phyloP scores from a whole-genome alignment of 2,329 filamentous ascomycete genomes.

The Arachnopeziza araneosa region DNA sequence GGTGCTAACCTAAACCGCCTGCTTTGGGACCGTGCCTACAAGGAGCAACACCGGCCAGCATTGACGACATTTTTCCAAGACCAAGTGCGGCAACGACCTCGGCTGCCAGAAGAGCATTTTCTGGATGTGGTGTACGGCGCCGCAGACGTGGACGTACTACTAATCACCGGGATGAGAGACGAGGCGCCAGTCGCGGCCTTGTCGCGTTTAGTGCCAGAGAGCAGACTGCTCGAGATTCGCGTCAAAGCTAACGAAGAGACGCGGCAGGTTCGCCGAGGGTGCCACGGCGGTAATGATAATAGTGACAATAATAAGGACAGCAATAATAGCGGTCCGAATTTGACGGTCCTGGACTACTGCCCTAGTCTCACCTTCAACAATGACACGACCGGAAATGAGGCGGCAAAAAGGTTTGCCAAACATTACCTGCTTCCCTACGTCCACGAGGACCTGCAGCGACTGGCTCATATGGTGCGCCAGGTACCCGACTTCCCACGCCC shows the following conservation, averaged over 20 bases:
- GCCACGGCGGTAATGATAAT: slow-evolving; percentile 9
- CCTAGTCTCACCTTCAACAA: slow-evolving; percentile 49
- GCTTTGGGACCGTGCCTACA: slow-evolving; percentile 50
- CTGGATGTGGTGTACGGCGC: slow-evolving; percentile 40
- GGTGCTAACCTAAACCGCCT: slow-evolving; percentile 44
- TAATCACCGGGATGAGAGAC: slow-evolving; percentile 52
- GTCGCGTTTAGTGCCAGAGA: slow-evolving; percentile 48
- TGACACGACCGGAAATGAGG: slow-evolving; percentile 36
- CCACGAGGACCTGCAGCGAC: slow-evolving; percentile 38
- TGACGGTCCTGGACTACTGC: slow-evolving; percentile 26
- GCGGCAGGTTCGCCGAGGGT: slow-evolving; percentile 33
- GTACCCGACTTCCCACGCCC: slow-evolving; percentile 45
- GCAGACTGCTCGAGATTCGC: slow-evolving; percentile 48
- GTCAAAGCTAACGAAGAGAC: slow-evolving; percentile 38
- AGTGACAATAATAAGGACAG: slow-evolving; percentile 14
- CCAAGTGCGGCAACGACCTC: slow-evolving; percentile 39
- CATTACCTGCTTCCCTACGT: slow-evolving; percentile 37
- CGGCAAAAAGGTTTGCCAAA: slow-evolving; percentile 37
- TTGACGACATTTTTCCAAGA: slow-evolving; percentile 47
- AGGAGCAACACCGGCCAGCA: slow-evolving; percentile 51
- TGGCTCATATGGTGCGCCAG: slow-evolving; percentile 44
- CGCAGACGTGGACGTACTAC: slow-evolving; percentile 44
- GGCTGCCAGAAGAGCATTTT: slow-evolving; percentile 37
- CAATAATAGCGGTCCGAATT: slow-evolving; percentile 20
- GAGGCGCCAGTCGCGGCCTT: slow-evolving; percentile 48